A percentile compares a stretch with the other conserved stretches of the same genome.
Evolutionary conservation across 2,329 filamentous ascomycete genomes (phyloP).

Genomic region (Huntiella moniliformis): DNA sequence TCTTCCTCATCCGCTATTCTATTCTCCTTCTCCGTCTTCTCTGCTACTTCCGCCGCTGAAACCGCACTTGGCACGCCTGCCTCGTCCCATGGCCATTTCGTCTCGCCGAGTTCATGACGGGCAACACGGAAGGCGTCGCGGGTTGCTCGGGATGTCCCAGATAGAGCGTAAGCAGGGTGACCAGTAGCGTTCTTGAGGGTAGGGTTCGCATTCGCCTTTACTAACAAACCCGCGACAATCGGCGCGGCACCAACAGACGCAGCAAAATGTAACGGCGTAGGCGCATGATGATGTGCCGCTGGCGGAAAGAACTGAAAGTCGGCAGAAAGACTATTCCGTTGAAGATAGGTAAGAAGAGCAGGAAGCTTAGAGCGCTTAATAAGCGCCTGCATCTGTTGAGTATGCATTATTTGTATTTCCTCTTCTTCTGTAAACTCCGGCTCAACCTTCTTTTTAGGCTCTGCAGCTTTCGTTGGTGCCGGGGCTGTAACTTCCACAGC

Average conservation of each 20-base stretch:
- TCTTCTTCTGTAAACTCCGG: constrained; percentile 65
- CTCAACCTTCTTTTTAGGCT: constrained; percentile 33
- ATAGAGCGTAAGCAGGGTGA: constrained; percentile 72
- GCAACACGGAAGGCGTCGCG: constrained; percentile 84
- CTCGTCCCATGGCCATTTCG: constrained; percentile 57
- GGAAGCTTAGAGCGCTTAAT: constrained; percentile 82
- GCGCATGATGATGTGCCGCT: constrained; percentile 58
- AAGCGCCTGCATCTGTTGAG: constrained; percentile 70
- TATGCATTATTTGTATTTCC: constrained; percentile 65
- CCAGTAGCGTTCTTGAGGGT: constrained; percentile 51
- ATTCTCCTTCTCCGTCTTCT: constrained; percentile 50
- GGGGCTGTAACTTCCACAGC: constrained; percentile 30
- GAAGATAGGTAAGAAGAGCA: constrained; percentile 66
- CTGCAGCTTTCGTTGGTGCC: constrained; percentile 17
- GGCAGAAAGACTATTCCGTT: constrained; percentile 50
- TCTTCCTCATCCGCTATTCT: constrained; percentile 50
- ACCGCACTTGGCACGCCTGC: constrained; percentile 56
- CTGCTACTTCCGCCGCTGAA: constrained; percentile 50
- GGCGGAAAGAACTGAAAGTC: constrained; percentile 59
- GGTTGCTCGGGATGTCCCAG: constrained; percentile 58
- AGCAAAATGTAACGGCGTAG: constrained; percentile 71
- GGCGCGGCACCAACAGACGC: constrained; percentile 62
- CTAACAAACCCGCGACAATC: constrained; percentile 58
- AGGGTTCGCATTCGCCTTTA: constrained; percentile 59
- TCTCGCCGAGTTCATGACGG: constrained; percentile 62